Conservation (phyloP, 176 grass and related monocot species). For the Juncus effusus region DNA sequence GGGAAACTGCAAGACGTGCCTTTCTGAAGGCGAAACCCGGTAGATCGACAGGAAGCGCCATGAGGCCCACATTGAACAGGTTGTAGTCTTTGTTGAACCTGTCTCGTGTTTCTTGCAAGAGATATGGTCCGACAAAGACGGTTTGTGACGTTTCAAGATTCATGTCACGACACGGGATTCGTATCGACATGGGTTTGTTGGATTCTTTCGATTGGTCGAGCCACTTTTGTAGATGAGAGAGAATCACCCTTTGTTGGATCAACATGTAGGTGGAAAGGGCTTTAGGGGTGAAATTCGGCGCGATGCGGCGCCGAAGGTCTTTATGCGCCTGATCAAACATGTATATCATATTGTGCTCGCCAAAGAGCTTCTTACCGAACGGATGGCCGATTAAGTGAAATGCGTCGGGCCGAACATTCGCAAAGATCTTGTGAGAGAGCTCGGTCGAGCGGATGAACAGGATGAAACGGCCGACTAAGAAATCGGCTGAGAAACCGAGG, state of each 20-base stretch:
- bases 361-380: constrained; percentile 82
- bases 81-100: constrained; percentile 62
- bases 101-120: constrained; percentile 32
- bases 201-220: constrained; percentile 13
- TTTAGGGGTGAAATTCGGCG: constrained; percentile 66
- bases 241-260: constrained; percentile 68
- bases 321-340: constrained; percentile 83
- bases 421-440: constrained; percentile 65
- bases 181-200: constrained; percentile 30
- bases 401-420: constrained; percentile 77
- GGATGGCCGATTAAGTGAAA: constrained; percentile 83
- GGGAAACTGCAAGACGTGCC: constrained; percentile 50
- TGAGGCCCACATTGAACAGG: constrained; percentile 76
- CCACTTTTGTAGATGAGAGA: constrained; percentile 47
- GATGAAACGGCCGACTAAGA: constrained; percentile 55
- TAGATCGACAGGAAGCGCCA: constrained; percentile 73
- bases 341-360: constrained; percentile 90
- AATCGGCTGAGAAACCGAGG: constrained; percentile 54
- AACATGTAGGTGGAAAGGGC: constrained; percentile 64
- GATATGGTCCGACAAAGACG: constrained; percentile 76
- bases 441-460: constrained; percentile 72
- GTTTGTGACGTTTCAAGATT: constrained; percentile 93
- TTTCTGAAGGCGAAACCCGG: constrained; percentile 78
- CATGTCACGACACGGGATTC: constrained; percentile 74
- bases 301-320: constrained; percentile 74